phyloP scores from a whole-genome alignment of 2,329 filamentous ascomycete species.

The Epichloe typhina region DNA sequence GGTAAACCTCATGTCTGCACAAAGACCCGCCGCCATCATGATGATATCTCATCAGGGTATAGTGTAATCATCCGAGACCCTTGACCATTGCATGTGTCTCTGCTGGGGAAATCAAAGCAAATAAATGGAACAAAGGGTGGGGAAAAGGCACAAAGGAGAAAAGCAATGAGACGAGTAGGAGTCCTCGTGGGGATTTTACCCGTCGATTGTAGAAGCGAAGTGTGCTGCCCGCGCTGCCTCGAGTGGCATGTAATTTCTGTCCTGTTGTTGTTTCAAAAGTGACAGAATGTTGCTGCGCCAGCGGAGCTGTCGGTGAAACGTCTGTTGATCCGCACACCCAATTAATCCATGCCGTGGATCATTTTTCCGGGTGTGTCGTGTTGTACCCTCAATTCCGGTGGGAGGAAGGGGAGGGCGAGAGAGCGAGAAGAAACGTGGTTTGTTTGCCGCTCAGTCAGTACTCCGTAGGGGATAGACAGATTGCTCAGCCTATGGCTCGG shows the following conservation, averaged over 20 bases:
- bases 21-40: background rate
- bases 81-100: background rate
- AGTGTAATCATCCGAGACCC: background rate
- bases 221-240: no score
- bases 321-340: background rate
- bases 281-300: no score
- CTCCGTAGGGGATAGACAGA: background rate
- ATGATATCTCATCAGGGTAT: background rate
- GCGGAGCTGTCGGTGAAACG: background rate
- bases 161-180: background rate
- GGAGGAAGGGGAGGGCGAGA: background rate
- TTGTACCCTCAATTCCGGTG: background rate
- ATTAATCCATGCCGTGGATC: background rate
- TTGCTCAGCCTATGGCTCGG: slow-evolving; percentile 35
- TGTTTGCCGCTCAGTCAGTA: no score
- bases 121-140: background rate
- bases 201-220: background rate
- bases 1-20: background rate
- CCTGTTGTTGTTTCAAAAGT: no score
- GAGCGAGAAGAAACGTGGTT: no score
- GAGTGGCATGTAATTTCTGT: no score
- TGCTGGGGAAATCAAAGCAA: background rate
- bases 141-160: background rate
- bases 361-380: background rate
- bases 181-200: background rate